These are phyloP conservation scores for Globisporangium perplexum DNA, from an alignment of 352 stramenopile genomes.

Conservation along the genomic window DNA sequence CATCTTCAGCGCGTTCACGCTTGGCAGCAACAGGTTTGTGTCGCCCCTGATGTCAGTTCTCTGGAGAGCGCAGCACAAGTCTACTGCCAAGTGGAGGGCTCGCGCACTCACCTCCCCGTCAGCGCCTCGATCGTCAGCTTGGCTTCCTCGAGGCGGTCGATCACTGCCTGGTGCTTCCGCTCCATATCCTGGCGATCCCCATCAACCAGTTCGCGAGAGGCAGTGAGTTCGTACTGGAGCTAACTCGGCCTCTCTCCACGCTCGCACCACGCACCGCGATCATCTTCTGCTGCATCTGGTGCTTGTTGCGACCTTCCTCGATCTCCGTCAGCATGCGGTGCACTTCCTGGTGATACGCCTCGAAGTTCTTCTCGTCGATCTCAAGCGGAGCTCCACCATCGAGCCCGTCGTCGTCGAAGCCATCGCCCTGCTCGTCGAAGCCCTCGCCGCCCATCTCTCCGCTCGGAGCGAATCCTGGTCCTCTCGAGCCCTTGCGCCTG, in stretches of 20 bases:
- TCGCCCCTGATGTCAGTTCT: background rate
- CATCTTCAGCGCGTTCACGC: slow-evolving; percentile 65
- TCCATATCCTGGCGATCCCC: slow-evolving; percentile 43
- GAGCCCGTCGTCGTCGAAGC: slow-evolving; percentile 6
- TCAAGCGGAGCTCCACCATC: slow-evolving; percentile 11
- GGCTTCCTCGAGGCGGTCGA: slow-evolving; percentile 58
- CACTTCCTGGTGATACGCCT: slow-evolving; percentile 64
- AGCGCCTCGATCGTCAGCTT: slow-evolving; percentile 64
- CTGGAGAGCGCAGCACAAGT: background rate
- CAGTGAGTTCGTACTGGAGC: too few relatives aligned
- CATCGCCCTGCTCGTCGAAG: slow-evolving; percentile 2
- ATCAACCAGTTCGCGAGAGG: background rate
- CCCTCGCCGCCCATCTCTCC: background rate
- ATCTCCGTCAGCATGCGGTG: slow-evolving; percentile 58
- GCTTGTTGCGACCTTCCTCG: slow-evolving; percentile 49
- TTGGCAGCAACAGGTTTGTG: slow-evolving; percentile 8
- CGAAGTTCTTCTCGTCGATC: slow-evolving; percentile 63
- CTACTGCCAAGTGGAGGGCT: too few relatives aligned
- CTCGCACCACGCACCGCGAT: slow-evolving; percentile 40
- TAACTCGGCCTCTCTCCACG: too few relatives aligned
- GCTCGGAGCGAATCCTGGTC: background rate
- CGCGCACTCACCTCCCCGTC: slow-evolving; percentile 38
- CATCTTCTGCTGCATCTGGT: slow-evolving; percentile 62
- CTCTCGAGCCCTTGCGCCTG: background rate
- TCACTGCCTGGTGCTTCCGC: slow-evolving; percentile 52